These are phyloP conservation scores for Curvularia eragrostidis DNA, from an alignment of 2,329 filamentous ascomycete species.

Conservation along the genomic window DNA sequence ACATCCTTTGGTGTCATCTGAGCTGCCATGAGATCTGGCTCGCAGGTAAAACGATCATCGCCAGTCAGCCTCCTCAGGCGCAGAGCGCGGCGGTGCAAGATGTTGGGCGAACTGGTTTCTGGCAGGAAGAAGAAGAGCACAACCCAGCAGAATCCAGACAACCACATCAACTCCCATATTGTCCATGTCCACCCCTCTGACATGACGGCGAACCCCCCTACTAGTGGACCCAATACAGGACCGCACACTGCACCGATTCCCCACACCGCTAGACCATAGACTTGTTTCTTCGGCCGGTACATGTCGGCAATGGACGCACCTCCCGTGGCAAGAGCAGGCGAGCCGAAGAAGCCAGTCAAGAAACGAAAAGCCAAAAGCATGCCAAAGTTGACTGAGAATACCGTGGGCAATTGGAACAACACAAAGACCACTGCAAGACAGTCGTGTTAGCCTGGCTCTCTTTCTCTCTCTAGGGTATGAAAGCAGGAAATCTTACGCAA, in stretches of 20 bases:
- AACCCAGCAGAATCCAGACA: constrained; percentile 49
- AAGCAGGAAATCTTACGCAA: constrained; percentile 16
- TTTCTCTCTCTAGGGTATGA: no score
- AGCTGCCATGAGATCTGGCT: constrained; percentile 50
- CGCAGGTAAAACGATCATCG: constrained; percentile 48
- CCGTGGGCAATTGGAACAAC: constrained; percentile 56
- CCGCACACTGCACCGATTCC: constrained; percentile 52
- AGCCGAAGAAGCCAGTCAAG: constrained; percentile 58
- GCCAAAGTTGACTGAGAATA: constrained; percentile 57
- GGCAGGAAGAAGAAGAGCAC: constrained; percentile 52
- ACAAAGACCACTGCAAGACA: constrained; percentile 51
- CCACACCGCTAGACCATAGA: constrained; percentile 52
- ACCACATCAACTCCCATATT: constrained; percentile 54
- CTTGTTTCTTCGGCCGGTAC: constrained; percentile 49
- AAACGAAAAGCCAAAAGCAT: constrained; percentile 61
- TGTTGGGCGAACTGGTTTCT: constrained; percentile 52
- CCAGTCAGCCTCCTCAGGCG: constrained; percentile 53
- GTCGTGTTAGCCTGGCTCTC: neutral
- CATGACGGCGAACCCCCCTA: constrained; percentile 52
- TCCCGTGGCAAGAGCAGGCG: constrained; percentile 55
- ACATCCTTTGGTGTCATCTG: constrained; percentile 49
- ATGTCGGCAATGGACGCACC: constrained; percentile 57
- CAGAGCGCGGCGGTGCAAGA: constrained; percentile 51
- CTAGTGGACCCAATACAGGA: constrained; percentile 52
- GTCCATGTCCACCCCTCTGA: constrained; percentile 52